Evolutionary conservation across 768 basidiomycete species (phyloP), one percentile per base, ranked within the genome.

Genomic region (Mycena epipterygia): DNA sequence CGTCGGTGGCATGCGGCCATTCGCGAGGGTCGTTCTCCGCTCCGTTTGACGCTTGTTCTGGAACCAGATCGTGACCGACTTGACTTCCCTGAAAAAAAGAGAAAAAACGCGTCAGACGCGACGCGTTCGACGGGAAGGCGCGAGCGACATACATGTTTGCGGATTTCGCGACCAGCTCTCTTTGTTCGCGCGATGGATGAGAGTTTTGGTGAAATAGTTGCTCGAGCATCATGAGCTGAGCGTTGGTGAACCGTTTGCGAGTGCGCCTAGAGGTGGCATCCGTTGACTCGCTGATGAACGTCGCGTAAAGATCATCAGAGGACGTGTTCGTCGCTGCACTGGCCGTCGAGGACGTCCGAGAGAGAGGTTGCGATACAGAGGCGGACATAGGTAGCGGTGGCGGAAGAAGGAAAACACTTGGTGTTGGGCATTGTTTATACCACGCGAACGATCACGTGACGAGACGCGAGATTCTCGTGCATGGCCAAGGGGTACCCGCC

Each of bases 21-120:
- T 85, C 71, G 82, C 81, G 53, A 87, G 80, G 29, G 88, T 87
- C 30, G 85, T 83, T 75, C 88, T 88, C 74, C 89, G 88, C 73
- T 90, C 89, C 44, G 88, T 90, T 75, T 93, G 91, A 19, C 93
- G 90, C 80, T 90, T 93, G 78, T 94, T 94, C 80, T 94, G 93
- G 78, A 93, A 93, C 93, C 93, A 94, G 44, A 93, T 90, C n/a
- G 91, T 91, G 61, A 91, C 89, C 1, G 90, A 90, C 74, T 89
- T 90, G 32, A 87, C 83, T 77, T 91, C 90, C 90, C 90, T 91
- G 69, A 21, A 32, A 49, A 32, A 41, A 25, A 64, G 55, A 66
- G 53, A 73, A 72, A 63, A 69, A 49, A 67, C 57, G 64, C 44
- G 73, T 77, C 52, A 78, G 73, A 69, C 60, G 61, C 58, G 62